phyloP scores from a whole-genome alignment of 2,329 filamentous ascomycete species.

The Fusarium sp. region DNA sequence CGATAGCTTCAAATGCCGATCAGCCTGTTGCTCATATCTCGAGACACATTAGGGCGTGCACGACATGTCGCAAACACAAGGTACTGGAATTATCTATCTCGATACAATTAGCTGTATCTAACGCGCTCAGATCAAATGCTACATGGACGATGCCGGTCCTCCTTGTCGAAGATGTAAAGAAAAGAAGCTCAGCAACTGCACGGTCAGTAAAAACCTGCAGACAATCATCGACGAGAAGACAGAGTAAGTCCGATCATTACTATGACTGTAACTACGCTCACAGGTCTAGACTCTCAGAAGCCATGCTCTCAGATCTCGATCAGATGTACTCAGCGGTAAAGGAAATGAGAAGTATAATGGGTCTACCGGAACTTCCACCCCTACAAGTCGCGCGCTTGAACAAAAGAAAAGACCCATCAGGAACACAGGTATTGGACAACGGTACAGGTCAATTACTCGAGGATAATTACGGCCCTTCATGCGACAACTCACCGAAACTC shows the following conservation, averaged over 20 bases:
- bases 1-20: conserved; percentile 60
- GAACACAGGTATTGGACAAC: background rate
- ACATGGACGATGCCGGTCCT: conserved; percentile 55
- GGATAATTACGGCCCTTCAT: conserved; percentile 40
- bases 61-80: conserved; percentile 56
- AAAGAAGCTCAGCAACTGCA: conserved; percentile 51
- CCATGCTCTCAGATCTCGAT: conserved; percentile 40
- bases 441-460: background rate
- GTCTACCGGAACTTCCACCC: conserved; percentile 38
- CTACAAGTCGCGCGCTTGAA: conserved; percentile 29
- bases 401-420: conserved; percentile 23
- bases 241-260: conserved; percentile 40
- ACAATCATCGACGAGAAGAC: conserved; percentile 55
- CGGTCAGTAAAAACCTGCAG: conserved; percentile 56
- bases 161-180: conserved; percentile 53
- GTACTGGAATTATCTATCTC: conserved; percentile 26
- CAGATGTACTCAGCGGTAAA: conserved; percentile 42
- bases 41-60: conserved; percentile 54
- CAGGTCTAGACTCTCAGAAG: conserved; percentile 14
- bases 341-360: conserved; percentile 40
- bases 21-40: conserved; percentile 53
- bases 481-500: conserved; percentile 45
- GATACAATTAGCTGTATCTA: background rate
- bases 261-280: background rate
- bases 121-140: conserved; percentile 51